A percentile compares a stretch with the other conserved stretches of the same genome.
Evolutionary conservation across 257 asterid genomes (phyloP).

Genomic region (Forsythia viridissima): DNA sequence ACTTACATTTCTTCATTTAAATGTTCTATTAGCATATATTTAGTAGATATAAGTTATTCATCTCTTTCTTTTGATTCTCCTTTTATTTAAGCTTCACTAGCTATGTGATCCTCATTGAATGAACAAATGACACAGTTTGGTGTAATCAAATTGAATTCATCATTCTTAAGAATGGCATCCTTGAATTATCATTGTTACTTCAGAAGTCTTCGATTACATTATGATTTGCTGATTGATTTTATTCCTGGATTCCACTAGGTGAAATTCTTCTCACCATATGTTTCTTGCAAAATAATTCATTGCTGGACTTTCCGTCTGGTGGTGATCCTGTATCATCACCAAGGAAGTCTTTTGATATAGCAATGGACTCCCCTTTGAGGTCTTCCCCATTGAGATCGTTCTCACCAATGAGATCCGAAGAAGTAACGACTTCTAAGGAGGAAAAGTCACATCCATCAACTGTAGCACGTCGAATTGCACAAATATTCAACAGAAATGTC

Average conservation of each 20-base stretch:
- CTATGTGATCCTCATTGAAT: too few species aligned
- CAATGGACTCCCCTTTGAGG: constrained; percentile 46
- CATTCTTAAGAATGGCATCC: not conserved
- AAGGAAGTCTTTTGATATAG: constrained; percentile 44
- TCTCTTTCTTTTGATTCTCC: too few species aligned
- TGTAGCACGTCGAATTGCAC: constrained; percentile 81
- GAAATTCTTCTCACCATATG: constrained; percentile 85
- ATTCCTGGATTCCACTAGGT: constrained; percentile 43
- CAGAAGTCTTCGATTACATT: not conserved
- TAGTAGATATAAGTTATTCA: too few species aligned
- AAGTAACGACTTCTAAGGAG: not conserved
- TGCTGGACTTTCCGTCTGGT: constrained; percentile 46
- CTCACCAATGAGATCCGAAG: not conserved
- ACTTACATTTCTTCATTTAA: too few species aligned
- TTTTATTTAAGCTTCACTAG: too few species aligned
- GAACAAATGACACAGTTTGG: not conserved
- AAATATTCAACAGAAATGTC: constrained; percentile 72
- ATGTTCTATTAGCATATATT: too few species aligned
- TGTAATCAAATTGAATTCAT: not conserved
- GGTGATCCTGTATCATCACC: constrained; percentile 41
- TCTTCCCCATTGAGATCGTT: constrained; percentile 35
- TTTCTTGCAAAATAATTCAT: constrained; percentile 60
- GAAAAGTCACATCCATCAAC: constrained; percentile 19
- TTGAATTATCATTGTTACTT: not conserved
- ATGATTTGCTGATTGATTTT: constrained; percentile 21